Evolutionary conservation across 148 eudicot genomes (phyloP).

Genomic region (Amaranthus hypochondriacus): DNA sequence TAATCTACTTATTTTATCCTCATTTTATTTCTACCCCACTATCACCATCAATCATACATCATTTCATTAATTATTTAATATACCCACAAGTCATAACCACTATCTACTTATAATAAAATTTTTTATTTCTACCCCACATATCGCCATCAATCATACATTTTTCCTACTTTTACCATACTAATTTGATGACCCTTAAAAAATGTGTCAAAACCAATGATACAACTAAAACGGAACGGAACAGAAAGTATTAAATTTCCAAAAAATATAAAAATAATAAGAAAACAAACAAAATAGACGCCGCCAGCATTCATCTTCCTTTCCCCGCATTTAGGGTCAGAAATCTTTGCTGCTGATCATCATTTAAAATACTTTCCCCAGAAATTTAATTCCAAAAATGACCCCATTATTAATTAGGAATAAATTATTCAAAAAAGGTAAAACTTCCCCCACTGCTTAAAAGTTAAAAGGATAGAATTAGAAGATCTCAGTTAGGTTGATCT

Average conservation of each 20-base stretch:
- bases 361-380: constrained; percentile 38
- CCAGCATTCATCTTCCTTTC: constrained; percentile 62
- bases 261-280: not conserved
- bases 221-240: no score
- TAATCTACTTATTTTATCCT: no score
- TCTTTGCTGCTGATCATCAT: constrained; percentile 48
- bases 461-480: not conserved
- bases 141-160: no score
- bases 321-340: constrained; percentile 39
- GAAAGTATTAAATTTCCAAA: not conserved
- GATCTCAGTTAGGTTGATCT: constrained; percentile 14
- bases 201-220: no score
- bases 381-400: constrained; percentile 18
- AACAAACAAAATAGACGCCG: constrained; percentile 27
- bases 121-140: no score
- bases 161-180: no score
- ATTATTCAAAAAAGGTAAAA: not conserved
- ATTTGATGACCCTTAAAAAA: no score
- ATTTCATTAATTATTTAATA: no score
- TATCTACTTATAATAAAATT: no score
- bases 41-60: no score
- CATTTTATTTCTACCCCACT: no score
- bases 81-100: no score
- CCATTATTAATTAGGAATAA: not conserved
- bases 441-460: not conserved